A percentile compares a stretch with the other conserved stretches of the same genome.
These are phyloP conservation scores for Turnera subulata DNA, from an alignment of 345 rosid genomes.

Conservation along the genomic window DNA sequence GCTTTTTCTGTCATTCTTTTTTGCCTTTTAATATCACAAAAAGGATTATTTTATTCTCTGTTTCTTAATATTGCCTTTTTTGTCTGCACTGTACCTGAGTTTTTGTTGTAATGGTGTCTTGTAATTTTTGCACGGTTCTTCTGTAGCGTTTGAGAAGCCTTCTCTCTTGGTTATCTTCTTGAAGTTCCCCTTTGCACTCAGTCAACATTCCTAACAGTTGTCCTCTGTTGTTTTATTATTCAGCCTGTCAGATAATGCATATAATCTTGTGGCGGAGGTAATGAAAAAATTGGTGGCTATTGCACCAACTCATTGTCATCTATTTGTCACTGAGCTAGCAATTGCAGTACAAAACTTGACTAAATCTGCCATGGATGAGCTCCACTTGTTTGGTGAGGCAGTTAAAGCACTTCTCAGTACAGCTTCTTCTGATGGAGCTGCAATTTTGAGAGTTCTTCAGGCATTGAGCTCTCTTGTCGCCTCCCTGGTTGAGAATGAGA, in stretches of 20 bases:
- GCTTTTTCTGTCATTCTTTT: no score
- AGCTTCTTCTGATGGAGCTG: conserved; percentile 83
- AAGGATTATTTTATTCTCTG: no score
- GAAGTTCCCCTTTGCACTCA: no score
- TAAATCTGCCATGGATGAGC: conserved; percentile 76
- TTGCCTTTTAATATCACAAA: no score
- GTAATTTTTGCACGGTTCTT: no score
- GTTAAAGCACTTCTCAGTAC: conserved; percentile 73
- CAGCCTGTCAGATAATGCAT: conserved; percentile 95
- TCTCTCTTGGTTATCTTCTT: no score
- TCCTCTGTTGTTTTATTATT: conserved; percentile 17
- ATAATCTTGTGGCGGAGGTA: conserved; percentile 82
- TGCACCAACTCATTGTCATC: conserved; percentile 76
- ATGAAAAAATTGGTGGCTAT: conserved; percentile 78
- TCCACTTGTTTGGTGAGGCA: conserved; percentile 74
- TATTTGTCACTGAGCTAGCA: conserved; percentile 79
- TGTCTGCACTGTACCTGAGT: no score
- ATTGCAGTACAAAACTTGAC: conserved; percentile 62
- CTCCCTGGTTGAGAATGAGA: conserved; percentile 53
- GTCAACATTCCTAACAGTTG: no score
- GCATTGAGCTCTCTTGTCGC: conserved; percentile 75
- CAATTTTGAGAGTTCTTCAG: conserved; percentile 86
- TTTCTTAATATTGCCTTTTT: no score
- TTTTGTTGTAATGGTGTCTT: no score
- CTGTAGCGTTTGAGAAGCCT: no score